Conservation (phyloP, 305 asterid species). For the Rubia balearica region DNA sequence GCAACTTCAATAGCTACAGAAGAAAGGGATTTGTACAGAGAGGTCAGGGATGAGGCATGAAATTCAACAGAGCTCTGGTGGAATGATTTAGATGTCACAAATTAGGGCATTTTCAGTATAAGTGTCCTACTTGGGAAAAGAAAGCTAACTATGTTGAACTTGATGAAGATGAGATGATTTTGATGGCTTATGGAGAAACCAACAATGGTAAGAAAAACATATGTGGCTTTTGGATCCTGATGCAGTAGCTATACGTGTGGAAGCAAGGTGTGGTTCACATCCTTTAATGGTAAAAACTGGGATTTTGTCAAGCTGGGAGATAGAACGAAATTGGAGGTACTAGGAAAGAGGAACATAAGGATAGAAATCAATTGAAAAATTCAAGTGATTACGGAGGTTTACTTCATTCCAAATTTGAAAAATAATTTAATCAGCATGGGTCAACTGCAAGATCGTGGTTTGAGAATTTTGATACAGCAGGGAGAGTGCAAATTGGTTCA, state of each 20-base stretch:
- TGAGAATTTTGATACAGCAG: background rate
- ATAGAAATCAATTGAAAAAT: background rate
- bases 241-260: too few species aligned
- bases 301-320: constrained; percentile 5
- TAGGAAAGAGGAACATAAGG: background rate
- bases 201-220: background rate
- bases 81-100: too few species aligned
- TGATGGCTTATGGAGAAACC: background rate
- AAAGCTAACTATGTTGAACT: background rate
- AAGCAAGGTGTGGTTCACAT: too few species aligned
- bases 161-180: constrained; percentile 3
- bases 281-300: too few species aligned
- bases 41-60: background rate
- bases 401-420: background rate
- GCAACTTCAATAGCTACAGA: too few species aligned
- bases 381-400: background rate
- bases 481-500: background rate
- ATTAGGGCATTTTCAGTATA: background rate
- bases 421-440: constrained; percentile 8
- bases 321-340: background rate
- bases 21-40: background rate
- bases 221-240: too few species aligned
- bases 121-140: background rate
- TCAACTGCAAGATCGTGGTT: background rate
- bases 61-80: background rate